A percentile compares a stretch with the other conserved stretches of the same genome.
These are phyloP conservation scores for Thelonectria discophora DNA, from an alignment of 2,329 filamentous ascomycete genomes.

Conservation along the genomic window DNA sequence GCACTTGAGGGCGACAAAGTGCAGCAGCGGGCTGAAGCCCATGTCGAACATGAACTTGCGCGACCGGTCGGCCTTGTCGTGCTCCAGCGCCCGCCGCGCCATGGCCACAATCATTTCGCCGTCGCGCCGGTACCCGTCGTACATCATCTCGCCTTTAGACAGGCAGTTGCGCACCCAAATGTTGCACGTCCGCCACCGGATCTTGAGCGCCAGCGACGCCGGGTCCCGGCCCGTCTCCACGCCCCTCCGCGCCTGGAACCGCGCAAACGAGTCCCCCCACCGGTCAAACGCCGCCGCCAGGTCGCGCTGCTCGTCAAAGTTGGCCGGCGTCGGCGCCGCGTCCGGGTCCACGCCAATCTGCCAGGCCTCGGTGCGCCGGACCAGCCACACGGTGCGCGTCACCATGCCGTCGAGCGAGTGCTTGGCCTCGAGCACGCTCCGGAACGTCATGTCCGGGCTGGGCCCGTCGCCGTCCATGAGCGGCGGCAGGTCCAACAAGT, in stretches of 20 bases:
- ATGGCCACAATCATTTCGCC: constrained; percentile 46
- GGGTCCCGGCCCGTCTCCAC: constrained; percentile 12
- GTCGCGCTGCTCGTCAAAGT: constrained; percentile 36
- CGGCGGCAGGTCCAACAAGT: constrained; percentile 15
- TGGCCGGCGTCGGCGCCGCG: constrained; percentile 21
- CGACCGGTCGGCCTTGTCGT: constrained; percentile 4
- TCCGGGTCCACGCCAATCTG: constrained; percentile 32
- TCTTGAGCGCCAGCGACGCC: constrained; percentile 38
- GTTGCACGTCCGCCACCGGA: constrained; percentile 44
- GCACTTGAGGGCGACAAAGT: constrained; percentile 51
- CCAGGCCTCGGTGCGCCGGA: constrained; percentile 43
- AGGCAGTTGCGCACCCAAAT: constrained; percentile 48
- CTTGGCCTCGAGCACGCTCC: constrained; percentile 39
- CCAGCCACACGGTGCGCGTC: constrained; percentile 42
- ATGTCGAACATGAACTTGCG: constrained; percentile 54
- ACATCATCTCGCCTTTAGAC: constrained; percentile 45
- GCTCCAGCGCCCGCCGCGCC: constrained; percentile 31
- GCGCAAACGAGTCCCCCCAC: constrained; percentile 45
- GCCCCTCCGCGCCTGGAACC: constrained; percentile 14
- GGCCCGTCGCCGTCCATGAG: constrained; percentile 4
- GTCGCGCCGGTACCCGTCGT: constrained; percentile 44
- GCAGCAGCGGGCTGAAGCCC: constrained; percentile 51
- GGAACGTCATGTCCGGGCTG: constrained; percentile 14
- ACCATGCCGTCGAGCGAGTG: constrained; percentile 43
- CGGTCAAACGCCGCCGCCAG: constrained; percentile 36